A percentile compares a stretch with the other conserved stretches of the same genome.
These are phyloP conservation scores for Osmanthus fragrans DNA, from an alignment of 257 asterid species.

Conservation along the genomic window DNA sequence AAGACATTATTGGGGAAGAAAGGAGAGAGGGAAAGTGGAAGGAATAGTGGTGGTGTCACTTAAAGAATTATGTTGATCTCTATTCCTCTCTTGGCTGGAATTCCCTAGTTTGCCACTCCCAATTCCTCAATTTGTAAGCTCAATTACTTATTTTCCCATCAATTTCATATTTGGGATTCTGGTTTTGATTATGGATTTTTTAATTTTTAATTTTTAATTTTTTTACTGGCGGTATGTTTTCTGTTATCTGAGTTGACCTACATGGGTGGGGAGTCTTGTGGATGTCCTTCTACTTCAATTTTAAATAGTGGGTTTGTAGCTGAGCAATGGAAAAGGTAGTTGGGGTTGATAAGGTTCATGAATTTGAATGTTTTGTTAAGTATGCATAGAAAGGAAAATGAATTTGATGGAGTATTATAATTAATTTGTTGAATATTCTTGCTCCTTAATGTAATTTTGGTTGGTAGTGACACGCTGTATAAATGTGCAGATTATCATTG, in stretches of 20 bases:
- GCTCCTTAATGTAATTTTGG: background rate
- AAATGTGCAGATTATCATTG: background rate
- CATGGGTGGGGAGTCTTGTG: background rate
- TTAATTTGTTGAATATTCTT: background rate
- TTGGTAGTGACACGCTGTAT: background rate
- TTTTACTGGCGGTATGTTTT: background rate
- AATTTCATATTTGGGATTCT: constrained; percentile 13
- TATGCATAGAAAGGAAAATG: background rate
- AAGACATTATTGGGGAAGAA: constrained; percentile 80
- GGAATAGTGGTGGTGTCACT: constrained; percentile 83
- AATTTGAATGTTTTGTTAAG: background rate
- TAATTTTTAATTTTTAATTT: no score
- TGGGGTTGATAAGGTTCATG: background rate
- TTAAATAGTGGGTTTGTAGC: background rate
- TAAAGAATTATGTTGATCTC: constrained; percentile 71
- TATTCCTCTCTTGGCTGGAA: constrained; percentile 86
- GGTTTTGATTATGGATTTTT: no score
- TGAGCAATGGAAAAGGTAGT: background rate
- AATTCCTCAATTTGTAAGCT: constrained; percentile 78
- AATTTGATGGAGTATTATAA: background rate
- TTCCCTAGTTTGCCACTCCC: constrained; percentile 86
- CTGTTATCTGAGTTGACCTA: background rate
- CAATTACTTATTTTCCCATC: background rate
- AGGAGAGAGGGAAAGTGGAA: constrained; percentile 60
- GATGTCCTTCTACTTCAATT: background rate